Base-by-base conservation (phyloP, 2,329 filamentous ascomycete genomes). In the Mycogone perniciosa region DNA sequence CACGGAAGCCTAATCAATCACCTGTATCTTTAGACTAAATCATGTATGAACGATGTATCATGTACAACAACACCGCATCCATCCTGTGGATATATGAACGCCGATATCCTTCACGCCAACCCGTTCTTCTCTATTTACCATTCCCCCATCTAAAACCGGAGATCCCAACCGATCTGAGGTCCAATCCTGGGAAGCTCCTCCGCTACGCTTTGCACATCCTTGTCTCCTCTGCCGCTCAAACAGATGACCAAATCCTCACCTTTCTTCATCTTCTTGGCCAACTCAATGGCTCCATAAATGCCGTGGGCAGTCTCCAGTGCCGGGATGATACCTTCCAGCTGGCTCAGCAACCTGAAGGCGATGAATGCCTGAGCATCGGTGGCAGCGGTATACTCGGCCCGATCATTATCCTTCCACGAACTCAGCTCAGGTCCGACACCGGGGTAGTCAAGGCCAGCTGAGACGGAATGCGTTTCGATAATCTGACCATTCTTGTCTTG, bases 121-220 rank as follows among this genome's bases (percentile, higher is more conserved):
- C 27, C 26, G 55, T 35, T 44, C 20, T 27, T 64, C 5, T 44
- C 42, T 44, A 11, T 38, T 29, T 37, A 26, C 31, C 11, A 6
- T 30, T 37, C 39, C 7, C 20, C 11, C 8, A 30, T 39, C 40
- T 75, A 82, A 60, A 85, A 85, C 33, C 82, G 74, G 60, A 85
- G 64, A 59, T 85, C 81, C 82, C 82, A 85, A 52, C 80, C 89
- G 69, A 99, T 97, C 75, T 86, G 77, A 6, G 93, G 93, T 0
- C 93, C 92, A 55, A 99, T 70, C 59, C 79, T 87, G 13, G 92
- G 92, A 64, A 99, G 72, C 72, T 95, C 89, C 64, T 99, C 93
- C 0, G 93, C 93, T 46, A 99, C 92, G 63, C 89, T 95, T 80
- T 99, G 91, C 53, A 99, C 93, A 65, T 99, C 93, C 82, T 99